Evolutionary conservation across 306 rosid genomes (phyloP), one percentile per base, ranked within the genome.

Genomic region (Cucurbita pepo): DNA sequence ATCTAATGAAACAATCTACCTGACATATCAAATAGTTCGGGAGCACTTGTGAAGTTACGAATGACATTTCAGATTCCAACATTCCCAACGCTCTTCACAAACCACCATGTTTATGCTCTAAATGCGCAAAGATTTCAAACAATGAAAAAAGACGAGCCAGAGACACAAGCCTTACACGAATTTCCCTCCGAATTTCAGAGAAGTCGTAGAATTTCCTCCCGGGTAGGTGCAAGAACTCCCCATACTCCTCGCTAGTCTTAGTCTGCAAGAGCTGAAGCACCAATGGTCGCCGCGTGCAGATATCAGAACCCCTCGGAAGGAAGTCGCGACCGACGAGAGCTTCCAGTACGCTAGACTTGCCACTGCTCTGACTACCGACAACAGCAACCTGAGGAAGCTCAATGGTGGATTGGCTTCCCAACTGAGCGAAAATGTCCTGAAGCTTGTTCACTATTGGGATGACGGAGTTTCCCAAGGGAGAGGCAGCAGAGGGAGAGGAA

Each of bases 321-420:
- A 95, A 95, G 81, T 95, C 99, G 6, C 99, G 96, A 54, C 99
- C 99, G 8, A 91, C 97, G 7, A 95, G 95, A 9, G 99, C 82
- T 73, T 95, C 97, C 14, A 95, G 97, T 69, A 95, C 99, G 79
- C 99, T 95, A 25, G 99, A 95, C 91, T 95, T 95, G 75, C 99
- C 97, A 75, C 99, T 91, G 63, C 99, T 95, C 86, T 95, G 97
- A 81, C 99, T 91, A 4, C 99, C 99, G 41, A 95, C 97, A 30
- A 95, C 99, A 21, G 97, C 95, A 11, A 95, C 99, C 74, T 95
- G 99, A 5, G 99, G 99, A 25, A 95, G 95, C 86, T 95, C 94
- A 79, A 95, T 91, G 64, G 96, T 87, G 25, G 96, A 88, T 52
- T 88, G 96, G 85, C 92, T 89, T 0, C 99, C 97, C 10, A 95